These are phyloP conservation scores for Xylaria nigripes DNA, from an alignment of 495 filamentous ascomycete species.

Conservation along the genomic window DNA sequence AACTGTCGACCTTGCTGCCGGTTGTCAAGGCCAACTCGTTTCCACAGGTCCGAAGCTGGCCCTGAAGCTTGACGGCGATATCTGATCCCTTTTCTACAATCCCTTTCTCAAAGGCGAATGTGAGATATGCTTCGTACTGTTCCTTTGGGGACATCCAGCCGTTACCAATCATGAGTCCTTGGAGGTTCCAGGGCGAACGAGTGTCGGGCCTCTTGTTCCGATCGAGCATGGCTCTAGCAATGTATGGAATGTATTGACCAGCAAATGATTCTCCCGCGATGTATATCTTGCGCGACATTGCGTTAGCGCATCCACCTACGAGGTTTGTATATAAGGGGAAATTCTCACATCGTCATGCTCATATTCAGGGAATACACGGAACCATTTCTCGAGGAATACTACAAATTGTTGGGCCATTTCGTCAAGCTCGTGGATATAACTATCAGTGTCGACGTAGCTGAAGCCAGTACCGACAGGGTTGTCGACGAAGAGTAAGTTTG, in stretches of 20 bases:
- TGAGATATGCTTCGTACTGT: conserved; percentile 84
- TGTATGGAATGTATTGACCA: conserved; percentile 95
- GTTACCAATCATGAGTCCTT: conserved; percentile 88
- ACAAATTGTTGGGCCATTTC: conserved; percentile 88
- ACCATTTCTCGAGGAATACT: conserved; percentile 84
- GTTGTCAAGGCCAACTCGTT: conserved; percentile 54
- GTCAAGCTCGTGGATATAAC: conserved; percentile 73
- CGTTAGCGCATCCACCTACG: conserved; percentile 22
- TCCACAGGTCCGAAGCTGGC: conserved; percentile 44
- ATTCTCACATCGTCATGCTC: conserved; percentile 79
- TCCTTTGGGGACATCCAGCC: conserved; percentile 89
- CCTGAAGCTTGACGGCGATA: conserved; percentile 50
- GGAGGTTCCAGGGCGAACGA: conserved; percentile 63
- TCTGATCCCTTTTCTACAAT: conserved; percentile 60
- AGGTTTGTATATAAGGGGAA: background rate
- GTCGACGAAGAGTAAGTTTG: conserved; percentile 92
- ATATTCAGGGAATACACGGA: conserved; percentile 82
- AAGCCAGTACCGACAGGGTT: conserved; percentile 94
- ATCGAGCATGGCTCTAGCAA: conserved; percentile 76
- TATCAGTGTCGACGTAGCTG: conserved; percentile 86
- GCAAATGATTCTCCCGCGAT: conserved; percentile 94
- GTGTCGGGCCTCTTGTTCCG: conserved; percentile 54
- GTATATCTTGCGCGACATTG: conserved; percentile 59
- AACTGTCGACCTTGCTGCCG: conserved; percentile 55
- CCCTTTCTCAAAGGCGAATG: conserved; percentile 66